Base-by-base conservation (phyloP, 495 filamentous ascomycete species). In the Penicillium bialowiezense region DNA sequence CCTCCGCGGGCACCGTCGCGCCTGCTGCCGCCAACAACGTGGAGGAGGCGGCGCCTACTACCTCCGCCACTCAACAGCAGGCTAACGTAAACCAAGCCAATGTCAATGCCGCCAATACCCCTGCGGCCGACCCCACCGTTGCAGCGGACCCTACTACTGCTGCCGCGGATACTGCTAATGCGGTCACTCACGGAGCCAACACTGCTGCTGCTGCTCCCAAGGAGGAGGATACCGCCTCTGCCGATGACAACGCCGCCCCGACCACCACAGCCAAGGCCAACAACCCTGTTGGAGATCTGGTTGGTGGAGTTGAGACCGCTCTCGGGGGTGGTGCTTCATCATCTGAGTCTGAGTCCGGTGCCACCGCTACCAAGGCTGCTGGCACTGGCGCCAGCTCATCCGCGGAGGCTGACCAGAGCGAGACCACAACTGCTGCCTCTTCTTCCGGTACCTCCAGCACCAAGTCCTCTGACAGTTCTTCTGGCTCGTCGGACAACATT, bases 101-200 rank as follows among this genome's bases (percentile, higher is more conserved):
- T 26, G 42, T 41, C 36, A 38, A 48, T 23, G 53, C n/a, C 24
- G 34, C 41, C 10, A 50, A 49, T 26, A 44, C 52, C n/a, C 47
- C 39, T 23, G 39, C 38, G 17, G 43, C 15, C 2, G 39, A 39
- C 8, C 45, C 32, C 26, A 38, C 51, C 17, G 18, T 39, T 18
- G 41, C 36, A 5, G 49, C 17, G 6, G 32, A 42, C 13, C 34
- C 44, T 17, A 23, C 33, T 14, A 39, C 45, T 21, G 24, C 39
- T 13, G 46, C 41, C 3, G 49, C 17, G 6, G 33, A 42, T 14
- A 41, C 44, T 15, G 32, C 33, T 14, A 39, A 31, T 15, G 26
- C 34, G 6, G 15, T 26, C 23, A 26, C 3, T 8, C 23, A 44
- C 15, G 29, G 23, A 15, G 49, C 39, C 37, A 50, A 34, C 49